A percentile compares a stretch with the other conserved stretches of the same genome.
Conservation (phyloP, 75 land plant species). For the Picea glauca region DNA sequence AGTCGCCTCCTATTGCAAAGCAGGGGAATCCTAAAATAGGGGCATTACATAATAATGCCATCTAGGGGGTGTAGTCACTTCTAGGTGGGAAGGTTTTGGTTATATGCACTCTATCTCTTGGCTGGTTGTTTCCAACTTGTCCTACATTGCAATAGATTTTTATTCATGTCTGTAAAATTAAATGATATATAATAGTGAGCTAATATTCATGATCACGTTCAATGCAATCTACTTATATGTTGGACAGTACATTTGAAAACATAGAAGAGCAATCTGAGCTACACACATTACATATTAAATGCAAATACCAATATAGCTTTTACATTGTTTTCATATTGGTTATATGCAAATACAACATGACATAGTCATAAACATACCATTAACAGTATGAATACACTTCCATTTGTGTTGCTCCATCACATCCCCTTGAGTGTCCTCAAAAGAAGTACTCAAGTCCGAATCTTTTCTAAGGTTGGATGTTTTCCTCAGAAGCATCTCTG, state of each 20-base stretch:
- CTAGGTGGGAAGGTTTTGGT: too few relatives aligned
- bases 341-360: background rate
- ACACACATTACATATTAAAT: background rate
- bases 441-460: conserved; percentile 18
- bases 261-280: background rate
- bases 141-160: background rate
- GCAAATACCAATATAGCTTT: background rate
- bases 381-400: conserved; percentile 74
- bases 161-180: background rate
- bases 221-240: background rate
- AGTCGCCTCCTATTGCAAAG: too few relatives aligned
- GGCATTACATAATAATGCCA: too few relatives aligned
- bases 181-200: background rate
- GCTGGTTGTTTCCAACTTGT: too few relatives aligned
- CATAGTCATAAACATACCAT: conserved; percentile 44
- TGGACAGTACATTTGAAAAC: background rate
- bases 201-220: background rate
- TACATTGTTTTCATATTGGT: background rate
- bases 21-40: too few relatives aligned
- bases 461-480: conserved; percentile 42
- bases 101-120: too few relatives aligned
- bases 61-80: too few relatives aligned
- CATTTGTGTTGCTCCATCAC: conserved; percentile 80
- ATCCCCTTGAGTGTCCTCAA: conserved; percentile 53
- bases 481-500: conserved; percentile 64